Base-by-base conservation (phyloP, 495 filamentous ascomycete species). In the Penicillium maclennaniae region DNA sequence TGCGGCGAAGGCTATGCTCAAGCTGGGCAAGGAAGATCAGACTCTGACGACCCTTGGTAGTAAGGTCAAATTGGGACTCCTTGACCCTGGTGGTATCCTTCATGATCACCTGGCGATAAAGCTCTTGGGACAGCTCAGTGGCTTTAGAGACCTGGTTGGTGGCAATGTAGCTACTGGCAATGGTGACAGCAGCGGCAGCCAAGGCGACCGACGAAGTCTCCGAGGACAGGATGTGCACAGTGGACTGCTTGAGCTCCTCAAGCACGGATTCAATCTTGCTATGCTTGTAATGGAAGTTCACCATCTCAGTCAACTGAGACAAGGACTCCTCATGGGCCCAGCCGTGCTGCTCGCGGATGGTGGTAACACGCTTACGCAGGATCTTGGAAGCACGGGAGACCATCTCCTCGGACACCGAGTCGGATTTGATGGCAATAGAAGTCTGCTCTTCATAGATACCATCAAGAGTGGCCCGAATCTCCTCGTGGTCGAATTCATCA, bases 261-360 rank as follows among this genome's bases (percentile, higher is more conserved):
- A 51, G 42, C 0, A 67, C 64, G 6, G 59, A 43, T 40, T 65
- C 49, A 21, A 31, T 57, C 25, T 70, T 59, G 19, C 59, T 62
- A 28, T 64, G 63, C 36, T 64, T 63, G 44, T 56, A 59, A 49
- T 71, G 65, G 46, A 71, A 62, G 6, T 59, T 58, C 6, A 68
- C 54, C 6, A 73, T 53, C 50, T 71, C 60, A 41, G 66, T 47
- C 52, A 73, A 57, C 55, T 70, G 58, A 17, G 60, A 57, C 7
- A 73, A 51, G 8, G 68, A 66, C 48, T 70, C 67, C 51, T 70
- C 61, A 21, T 71, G 69, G 14, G 70, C 68, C 68, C 69, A 73
- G 21, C 70, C 70, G 31, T 71, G 51, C 12, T 49, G 57, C 37
- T 66, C 48, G 1, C 70, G 68, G 7, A 65, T 28, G 21, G 57